phyloP scores from a whole-genome alignment of 106 monocot genomes.

The Alisma plantagoaquatica region DNA sequence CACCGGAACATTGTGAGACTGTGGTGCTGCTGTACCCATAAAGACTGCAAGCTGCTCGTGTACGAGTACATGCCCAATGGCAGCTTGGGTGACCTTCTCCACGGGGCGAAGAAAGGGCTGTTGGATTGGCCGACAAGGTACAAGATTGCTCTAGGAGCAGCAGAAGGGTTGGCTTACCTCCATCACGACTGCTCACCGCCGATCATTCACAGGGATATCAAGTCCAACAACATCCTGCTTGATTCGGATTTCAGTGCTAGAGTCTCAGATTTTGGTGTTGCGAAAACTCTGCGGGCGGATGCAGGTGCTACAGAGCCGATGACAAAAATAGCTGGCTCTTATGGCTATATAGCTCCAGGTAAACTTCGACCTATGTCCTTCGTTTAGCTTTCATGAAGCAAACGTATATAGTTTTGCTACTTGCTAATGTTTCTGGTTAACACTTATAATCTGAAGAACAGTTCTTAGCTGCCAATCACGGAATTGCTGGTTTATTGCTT shows the following conservation, averaged over 20 bases:
- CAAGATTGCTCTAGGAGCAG: conserved; percentile 38
- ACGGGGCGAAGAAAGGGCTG: conserved; percentile 32
- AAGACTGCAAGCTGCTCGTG: conserved; percentile 58
- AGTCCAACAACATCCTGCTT: conserved; percentile 59
- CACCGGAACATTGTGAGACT: conserved; percentile 85
- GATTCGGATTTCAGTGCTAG: conserved; percentile 39
- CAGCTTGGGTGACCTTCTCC: conserved; percentile 68
- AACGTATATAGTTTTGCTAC: neutral
- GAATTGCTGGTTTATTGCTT: neutral
- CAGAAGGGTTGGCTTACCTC: conserved; percentile 49
- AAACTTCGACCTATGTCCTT: neutral
- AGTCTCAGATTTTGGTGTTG: conserved; percentile 55
- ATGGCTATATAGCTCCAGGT: conserved; percentile 68
- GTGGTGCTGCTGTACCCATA: conserved; percentile 71
- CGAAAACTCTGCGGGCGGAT: conserved; percentile 21
- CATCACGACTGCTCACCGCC: conserved; percentile 55
- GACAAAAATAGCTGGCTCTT: conserved; percentile 51
- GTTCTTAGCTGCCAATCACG: too few species aligned
- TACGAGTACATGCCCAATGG: conserved; percentile 94
- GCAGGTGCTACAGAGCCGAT: conserved; percentile 36
- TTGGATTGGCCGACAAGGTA: conserved; percentile 56
- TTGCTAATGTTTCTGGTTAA: neutral
- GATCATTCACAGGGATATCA: conserved; percentile 54
- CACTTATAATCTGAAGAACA: too few species aligned
- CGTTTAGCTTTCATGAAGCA: neutral